A percentile compares a stretch with the other conserved stretches of the same genome.
These are phyloP conservation scores for Ophiocordyceps camponoti-rufipedis DNA, from an alignment of 2,329 filamentous ascomycete species.

Conservation along the genomic window DNA sequence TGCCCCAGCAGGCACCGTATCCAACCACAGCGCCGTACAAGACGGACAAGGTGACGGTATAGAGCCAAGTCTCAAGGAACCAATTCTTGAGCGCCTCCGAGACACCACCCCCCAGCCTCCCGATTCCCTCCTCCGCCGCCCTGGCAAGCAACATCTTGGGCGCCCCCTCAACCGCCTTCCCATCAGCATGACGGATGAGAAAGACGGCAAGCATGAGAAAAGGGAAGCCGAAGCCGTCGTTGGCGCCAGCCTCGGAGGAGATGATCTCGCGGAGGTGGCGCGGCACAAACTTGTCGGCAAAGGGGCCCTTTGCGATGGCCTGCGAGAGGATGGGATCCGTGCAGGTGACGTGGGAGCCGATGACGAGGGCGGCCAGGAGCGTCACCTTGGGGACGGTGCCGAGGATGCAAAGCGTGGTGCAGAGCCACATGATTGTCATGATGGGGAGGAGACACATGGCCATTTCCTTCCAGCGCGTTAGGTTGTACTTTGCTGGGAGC, in stretches of 20 bases:
- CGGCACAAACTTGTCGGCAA: constrained; percentile 42
- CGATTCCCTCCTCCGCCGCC: constrained; percentile 18
- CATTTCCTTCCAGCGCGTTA: constrained; percentile 31
- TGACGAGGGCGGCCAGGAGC: constrained; percentile 33
- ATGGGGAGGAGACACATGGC: constrained; percentile 35
- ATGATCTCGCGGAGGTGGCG: constrained; percentile 41
- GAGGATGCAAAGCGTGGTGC: constrained; percentile 35
- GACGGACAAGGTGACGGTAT: constrained; percentile 34
- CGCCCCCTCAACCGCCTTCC: background rate
- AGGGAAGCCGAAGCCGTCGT: constrained; percentile 1
- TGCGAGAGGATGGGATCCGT: constrained; percentile 46
- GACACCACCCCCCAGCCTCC: constrained; percentile 31
- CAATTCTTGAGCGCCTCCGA: constrained; percentile 35
- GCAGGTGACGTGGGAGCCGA: constrained; percentile 41
- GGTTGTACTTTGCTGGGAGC: constrained; percentile 36
- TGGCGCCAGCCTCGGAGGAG: constrained; percentile 35
- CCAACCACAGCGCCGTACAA: constrained; percentile 34
- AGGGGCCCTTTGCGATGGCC: constrained; percentile 40
- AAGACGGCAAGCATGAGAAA: constrained; percentile 7
- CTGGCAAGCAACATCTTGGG: constrained; percentile 6
- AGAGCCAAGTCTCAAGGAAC: constrained; percentile 41
- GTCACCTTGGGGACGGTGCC: constrained; percentile 34
- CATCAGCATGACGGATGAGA: constrained; percentile 33
- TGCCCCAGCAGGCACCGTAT: constrained; percentile 23
- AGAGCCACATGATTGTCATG: constrained; percentile 40